Evolutionary conservation across 2,329 filamentous ascomycete species (phyloP), one percentile per base, ranked within the genome.

Genomic region (Pochonia chlamydosporia): DNA sequence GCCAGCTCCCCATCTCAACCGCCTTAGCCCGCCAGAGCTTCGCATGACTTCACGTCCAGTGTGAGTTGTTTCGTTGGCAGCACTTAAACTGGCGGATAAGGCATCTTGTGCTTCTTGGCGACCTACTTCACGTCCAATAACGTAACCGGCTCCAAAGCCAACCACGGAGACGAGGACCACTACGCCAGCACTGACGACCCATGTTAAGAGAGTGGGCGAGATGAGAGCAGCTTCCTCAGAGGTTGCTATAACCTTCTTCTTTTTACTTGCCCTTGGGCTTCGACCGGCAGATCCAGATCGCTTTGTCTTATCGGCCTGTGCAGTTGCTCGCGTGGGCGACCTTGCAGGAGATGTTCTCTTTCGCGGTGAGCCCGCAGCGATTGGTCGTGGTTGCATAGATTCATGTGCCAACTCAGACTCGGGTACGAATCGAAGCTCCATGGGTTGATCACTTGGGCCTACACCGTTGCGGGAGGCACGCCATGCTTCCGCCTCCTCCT

Each of bases 151-250:
- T 3, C 82, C 81, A 54, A 87, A 86, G 2, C 82, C 82, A 28
- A 86, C 81, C 2, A 84, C 82, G 7, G 79, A 82, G 3, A 86
- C 78, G 10, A 87, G 70, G 8, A 86, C 81, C 2, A 86, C 78
- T 1, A 85, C 82, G 16, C 83, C 82, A 7, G 82, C 82, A 48
- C 78, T 81, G 46, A 85, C 73, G 5, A 82, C 79, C 79, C 81
- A 85, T 0, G 81, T 81, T 43, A 84, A 61, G 7, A 84, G 63
- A 1, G 81, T 83, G 28, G 81, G 80, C 43, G 75, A 81, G 44
- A 84, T 72, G 30, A 74, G 59, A 3, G 70, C 59, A 20, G 35
- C 13, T 25, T 69, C 68, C 5, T 70, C 59, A 2, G 58, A 52
- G 2, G 60, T 52, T 13, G 64, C 59, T 2, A 63, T 60, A 26